Evolutionary conservation across 73 alveolate genomes (phyloP).

Genomic region (Tetrahymena thermophila): DNA sequence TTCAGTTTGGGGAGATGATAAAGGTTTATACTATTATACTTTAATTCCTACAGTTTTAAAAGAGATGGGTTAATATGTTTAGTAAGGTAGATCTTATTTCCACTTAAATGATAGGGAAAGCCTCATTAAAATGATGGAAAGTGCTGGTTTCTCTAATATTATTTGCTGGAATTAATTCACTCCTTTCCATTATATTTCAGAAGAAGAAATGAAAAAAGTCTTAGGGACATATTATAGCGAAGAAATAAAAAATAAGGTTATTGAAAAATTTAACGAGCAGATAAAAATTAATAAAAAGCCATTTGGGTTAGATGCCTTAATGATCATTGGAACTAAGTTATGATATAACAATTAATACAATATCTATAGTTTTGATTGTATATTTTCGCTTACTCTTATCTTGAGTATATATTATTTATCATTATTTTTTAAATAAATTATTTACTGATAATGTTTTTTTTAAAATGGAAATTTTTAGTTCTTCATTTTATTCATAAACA

Average conservation of each 20-base stretch:
- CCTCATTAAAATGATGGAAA: neutral
- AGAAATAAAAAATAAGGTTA: neutral
- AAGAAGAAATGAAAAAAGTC: neutral
- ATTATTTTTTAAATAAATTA: too few relatives aligned
- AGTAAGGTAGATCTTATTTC: conserved; percentile 13
- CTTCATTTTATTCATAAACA: too few relatives aligned
- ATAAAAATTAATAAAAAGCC: neutral
- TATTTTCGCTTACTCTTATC: too few relatives aligned
- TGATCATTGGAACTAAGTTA: neutral
- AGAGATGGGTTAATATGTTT: neutral
- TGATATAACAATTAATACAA: neutral
- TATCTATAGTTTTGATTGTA: neutral
- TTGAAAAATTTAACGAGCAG: neutral
- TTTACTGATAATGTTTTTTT: too few relatives aligned
- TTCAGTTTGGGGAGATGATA: conserved; percentile 64
- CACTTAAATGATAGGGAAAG: conserved; percentile 10
- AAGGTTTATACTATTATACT: conserved; percentile 1
- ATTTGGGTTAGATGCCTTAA: neutral
- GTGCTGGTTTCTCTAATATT: conserved; percentile 8
- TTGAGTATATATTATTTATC: too few relatives aligned
- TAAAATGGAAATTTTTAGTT: too few relatives aligned
- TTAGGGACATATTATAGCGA: neutral
- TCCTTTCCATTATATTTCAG: neutral
- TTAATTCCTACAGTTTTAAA: neutral
- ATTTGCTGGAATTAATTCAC: neutral